Base-by-base conservation (phyloP, 768 basidiomycete species). In the Chalciporus pseudorubinellus region DNA sequence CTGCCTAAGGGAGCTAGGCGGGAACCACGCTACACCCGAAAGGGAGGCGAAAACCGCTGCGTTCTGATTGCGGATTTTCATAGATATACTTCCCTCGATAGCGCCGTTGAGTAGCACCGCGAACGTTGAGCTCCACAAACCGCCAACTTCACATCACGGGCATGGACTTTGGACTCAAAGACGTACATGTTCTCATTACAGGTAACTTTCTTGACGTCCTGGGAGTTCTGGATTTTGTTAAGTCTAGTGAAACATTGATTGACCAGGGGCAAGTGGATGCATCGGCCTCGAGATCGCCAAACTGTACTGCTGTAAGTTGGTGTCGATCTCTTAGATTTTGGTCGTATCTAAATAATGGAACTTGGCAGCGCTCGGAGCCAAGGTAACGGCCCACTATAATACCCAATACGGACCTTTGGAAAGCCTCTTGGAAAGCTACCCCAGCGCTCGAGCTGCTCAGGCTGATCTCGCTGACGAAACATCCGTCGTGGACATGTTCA, bases 301-400 rank as follows among this genome's bases (percentile, higher is more conserved):
- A 12, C 61, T 78, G 0, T 89, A 82, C 61, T 74, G 83, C 28
- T 73, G 85, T 82, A 51, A 62, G 73, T 70, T 22, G 42, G 11
- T 1, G 0, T 16, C 13, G 10, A 0, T 10, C 20, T 6, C 6
- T 6, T 14, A 3, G 29, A n/a, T 31, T 18, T 5, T 40, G 1
- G 10, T 8, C 8, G n/a, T 14, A 1, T 39, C 45, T 51, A 36
- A 52, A 6, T 10, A n/a, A n/a, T n/a, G n/a, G 9, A 16, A 24
- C 38, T 18, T 20, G 19, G 19, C 62, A 89, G 87, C 82, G 39
- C 83, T 85, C 56, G 86, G 84, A 9, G 85, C 87, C 0, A 77
- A 75, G 46, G 85, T 90, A 10, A 82, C 85, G 0, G 86, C 85
- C 0, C 85, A 89, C 61, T 90, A 84, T 64, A 82, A 85, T 63